These are phyloP conservation scores for Otatea glauca DNA, from an alignment of 176 grass and related monocot genomes.

Conservation along the genomic window DNA sequence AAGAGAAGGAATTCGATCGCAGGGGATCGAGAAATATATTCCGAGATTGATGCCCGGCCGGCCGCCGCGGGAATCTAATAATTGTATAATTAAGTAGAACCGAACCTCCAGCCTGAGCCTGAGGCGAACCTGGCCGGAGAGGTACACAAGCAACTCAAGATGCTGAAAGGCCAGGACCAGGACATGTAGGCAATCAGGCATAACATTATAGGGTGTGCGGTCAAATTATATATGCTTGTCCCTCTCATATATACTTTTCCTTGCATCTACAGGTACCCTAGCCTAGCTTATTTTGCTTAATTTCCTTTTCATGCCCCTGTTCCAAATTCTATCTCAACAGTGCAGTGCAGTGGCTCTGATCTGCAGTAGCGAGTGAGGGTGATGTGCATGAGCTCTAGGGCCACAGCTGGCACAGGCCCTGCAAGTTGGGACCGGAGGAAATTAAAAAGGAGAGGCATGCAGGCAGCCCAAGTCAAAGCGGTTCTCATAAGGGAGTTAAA, in stretches of 20 bases:
- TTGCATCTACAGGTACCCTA: not conserved
- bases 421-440: slow-evolving; percentile 45
- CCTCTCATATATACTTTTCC: not conserved
- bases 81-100: not conserved
- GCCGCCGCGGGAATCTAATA: not conserved
- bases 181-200: too few species aligned
- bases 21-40: not conserved
- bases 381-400: slow-evolving; percentile 20
- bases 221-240: not conserved
- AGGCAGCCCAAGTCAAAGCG: not conserved
- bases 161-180: not conserved
- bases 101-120: not conserved
- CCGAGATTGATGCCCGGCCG: not conserved
- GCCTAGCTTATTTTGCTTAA: too few species aligned
- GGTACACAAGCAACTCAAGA: not conserved
- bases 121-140: too few species aligned
- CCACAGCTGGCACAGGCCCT: not conserved
- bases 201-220: too few species aligned
- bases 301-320: not conserved
- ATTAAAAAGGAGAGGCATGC: not conserved
- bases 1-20: too few species aligned
- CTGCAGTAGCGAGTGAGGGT: not conserved
- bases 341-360: not conserved
- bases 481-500: slow-evolving; percentile 42
- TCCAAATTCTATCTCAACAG: not conserved